These are phyloP conservation scores for Choanephora cucurbitarum DNA, from an alignment of 371 early-diverging fungal species.

Conservation along the genomic window DNA sequence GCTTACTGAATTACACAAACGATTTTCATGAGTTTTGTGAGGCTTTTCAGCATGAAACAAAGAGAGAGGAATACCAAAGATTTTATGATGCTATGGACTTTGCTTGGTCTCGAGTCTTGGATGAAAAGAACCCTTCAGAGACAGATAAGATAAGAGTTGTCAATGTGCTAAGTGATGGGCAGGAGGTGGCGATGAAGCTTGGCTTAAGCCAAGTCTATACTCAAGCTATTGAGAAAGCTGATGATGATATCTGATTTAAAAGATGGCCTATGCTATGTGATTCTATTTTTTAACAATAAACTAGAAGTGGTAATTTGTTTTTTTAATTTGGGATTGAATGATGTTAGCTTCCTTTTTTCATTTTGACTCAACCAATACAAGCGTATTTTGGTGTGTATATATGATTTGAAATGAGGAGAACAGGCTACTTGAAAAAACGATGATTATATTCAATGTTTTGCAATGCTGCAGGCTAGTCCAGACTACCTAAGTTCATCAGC, in stretches of 20 bases:
- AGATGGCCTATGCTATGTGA: neutral
- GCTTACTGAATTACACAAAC: conserved; percentile 29
- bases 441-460: no score
- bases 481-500: no score
- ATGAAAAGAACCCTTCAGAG: conserved; percentile 11
- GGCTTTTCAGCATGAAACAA: conserved; percentile 32
- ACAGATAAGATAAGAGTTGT: conserved; percentile 41
- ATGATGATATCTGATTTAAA: conserved; percentile 10
- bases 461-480: no score
- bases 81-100: conserved; percentile 38
- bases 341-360: no score
- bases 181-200: conserved; percentile 22
- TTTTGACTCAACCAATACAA: no score
- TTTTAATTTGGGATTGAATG: no score
- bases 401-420: no score
- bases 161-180: conserved; percentile 37
- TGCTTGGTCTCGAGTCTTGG: conserved; percentile 29
- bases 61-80: conserved; percentile 33
- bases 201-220: conserved; percentile 14
- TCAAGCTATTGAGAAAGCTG: conserved; percentile 18
- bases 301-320: no score
- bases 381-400: no score
- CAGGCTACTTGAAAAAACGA: no score
- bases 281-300: no score
- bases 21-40: conserved; percentile 43